phyloP scores from a whole-genome alignment of 495 filamentous ascomycete genomes.

The Trichoderma erinaceum region DNA sequence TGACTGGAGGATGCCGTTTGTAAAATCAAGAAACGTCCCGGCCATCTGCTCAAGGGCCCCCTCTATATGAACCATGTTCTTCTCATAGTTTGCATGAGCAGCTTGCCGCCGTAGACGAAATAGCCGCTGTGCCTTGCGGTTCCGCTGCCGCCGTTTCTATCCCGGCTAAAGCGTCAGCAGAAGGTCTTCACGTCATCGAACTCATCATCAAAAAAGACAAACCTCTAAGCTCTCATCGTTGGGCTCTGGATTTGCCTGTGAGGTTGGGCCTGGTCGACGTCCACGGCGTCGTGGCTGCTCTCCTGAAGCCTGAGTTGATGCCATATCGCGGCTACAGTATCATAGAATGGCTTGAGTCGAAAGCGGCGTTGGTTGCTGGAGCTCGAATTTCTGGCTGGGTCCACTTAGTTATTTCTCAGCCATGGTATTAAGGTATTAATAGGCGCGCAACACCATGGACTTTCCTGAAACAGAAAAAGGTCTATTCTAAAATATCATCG shows the following conservation, averaged over 20 bases:
- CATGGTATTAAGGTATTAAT: too few relatives aligned
- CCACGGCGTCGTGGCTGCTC: background rate
- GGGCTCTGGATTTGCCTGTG: background rate
- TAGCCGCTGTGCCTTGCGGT: conserved; percentile 3
- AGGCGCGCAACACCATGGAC: too few relatives aligned
- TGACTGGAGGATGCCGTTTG: background rate
- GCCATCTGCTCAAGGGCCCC: conserved; percentile 7
- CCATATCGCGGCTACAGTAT: background rate
- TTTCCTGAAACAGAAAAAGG: too few relatives aligned
- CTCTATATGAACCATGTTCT: background rate
- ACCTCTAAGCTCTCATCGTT: background rate
- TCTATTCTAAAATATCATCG: too few relatives aligned
- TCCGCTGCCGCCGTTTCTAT: conserved; percentile 9
- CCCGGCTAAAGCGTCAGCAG: background rate
- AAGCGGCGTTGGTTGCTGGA: background rate
- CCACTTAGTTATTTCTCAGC: too few relatives aligned
- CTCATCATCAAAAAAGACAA: background rate
- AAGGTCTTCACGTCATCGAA: too few relatives aligned
- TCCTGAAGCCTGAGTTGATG: background rate
- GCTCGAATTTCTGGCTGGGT: too few relatives aligned
- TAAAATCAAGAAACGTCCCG: background rate
- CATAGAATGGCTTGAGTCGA: background rate
- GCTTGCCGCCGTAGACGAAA: background rate
- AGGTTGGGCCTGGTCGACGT: background rate
- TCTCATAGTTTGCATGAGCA: conserved; percentile 1